A percentile compares a stretch with the other conserved stretches of the same genome.
Conservation (phyloP, 1,284 basidiomycete species). For the Microbotryum scabiosae region DNA sequence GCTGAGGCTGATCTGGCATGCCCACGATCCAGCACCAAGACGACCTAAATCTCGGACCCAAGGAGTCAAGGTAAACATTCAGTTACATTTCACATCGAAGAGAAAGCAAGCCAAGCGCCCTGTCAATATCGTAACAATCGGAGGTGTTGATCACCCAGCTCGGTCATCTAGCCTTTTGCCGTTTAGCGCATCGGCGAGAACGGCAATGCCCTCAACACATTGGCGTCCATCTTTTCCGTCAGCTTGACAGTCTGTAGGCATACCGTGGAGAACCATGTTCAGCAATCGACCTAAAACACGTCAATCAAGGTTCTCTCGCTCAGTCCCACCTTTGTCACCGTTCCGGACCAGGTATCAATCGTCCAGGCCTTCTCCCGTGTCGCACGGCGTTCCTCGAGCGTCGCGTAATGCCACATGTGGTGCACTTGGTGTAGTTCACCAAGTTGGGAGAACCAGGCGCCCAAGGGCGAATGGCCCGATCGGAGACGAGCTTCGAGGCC, state of each 20-base stretch:
- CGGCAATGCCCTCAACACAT: constrained; percentile 60
- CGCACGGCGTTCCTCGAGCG: constrained; percentile 67
- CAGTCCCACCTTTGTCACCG: constrained; percentile 53
- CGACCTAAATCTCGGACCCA: too few species aligned
- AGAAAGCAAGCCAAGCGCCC: too few species aligned
- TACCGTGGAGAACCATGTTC: neutral
- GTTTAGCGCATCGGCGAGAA: constrained; percentile 57
- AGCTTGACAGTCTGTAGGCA: constrained; percentile 60
- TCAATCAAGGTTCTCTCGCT: constrained; percentile 39
- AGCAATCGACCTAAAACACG: constrained; percentile 24
- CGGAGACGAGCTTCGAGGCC: constrained; percentile 23
- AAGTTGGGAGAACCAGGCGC: constrained; percentile 89
- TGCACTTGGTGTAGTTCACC: constrained; percentile 68
- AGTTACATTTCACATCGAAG: too few species aligned
- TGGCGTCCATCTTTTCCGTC: constrained; percentile 66
- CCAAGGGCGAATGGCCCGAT: constrained; percentile 57
- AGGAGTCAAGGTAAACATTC: too few species aligned
- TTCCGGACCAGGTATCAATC: constrained; percentile 65
- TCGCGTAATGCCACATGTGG: constrained; percentile 91
- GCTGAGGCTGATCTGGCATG: too few species aligned
- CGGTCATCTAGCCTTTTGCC: neutral
- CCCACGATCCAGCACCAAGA: too few species aligned
- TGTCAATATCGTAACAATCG: too few species aligned
- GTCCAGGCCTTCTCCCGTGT: constrained; percentile 82
- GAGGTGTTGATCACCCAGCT: too few species aligned